These are phyloP conservation scores for Annulohypoxylon bovei DNA, from an alignment of 495 filamentous ascomycete species.

Conservation along the genomic window DNA sequence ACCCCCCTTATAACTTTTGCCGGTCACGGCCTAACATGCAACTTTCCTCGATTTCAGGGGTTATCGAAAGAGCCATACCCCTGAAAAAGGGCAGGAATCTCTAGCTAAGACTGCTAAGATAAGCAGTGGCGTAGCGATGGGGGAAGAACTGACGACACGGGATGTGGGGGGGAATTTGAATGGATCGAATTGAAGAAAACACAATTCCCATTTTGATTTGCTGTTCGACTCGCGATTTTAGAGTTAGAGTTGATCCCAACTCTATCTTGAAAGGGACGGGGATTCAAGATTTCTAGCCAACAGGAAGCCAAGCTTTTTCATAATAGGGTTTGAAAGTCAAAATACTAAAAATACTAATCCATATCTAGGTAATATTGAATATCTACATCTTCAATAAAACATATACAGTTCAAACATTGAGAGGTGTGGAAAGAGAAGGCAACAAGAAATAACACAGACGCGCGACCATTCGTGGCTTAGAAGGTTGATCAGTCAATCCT, in stretches of 20 bases:
- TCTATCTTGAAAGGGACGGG: background rate
- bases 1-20: too few species aligned
- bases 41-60: slow-evolving; percentile 14
- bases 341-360: background rate
- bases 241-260: slow-evolving; percentile 38
- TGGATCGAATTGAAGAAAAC: slow-evolving; percentile 8
- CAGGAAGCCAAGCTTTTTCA: background rate
- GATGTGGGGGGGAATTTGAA: slow-evolving; percentile 26
- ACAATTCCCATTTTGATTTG: slow-evolving; percentile 23
- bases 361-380: too few species aligned
- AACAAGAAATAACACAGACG: background rate
- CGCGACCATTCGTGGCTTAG: slow-evolving; percentile 24
- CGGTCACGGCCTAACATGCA: too few species aligned
- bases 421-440: background rate
- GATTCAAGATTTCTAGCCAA: background rate
- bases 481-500: slow-evolving; percentile 26
- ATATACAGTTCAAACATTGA: too few species aligned
- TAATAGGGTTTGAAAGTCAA: background rate
- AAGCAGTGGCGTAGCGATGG: slow-evolving; percentile 18
- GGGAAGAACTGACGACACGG: slow-evolving; percentile 38
- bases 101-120: background rate
- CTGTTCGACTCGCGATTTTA: slow-evolving; percentile 22
- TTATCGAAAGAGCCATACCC: background rate
- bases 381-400: too few species aligned
- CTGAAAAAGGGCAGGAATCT: background rate